phyloP scores from a whole-genome alignment of 2,329 filamentous ascomycete genomes.

The Diaporthe citriasiana region DNA sequence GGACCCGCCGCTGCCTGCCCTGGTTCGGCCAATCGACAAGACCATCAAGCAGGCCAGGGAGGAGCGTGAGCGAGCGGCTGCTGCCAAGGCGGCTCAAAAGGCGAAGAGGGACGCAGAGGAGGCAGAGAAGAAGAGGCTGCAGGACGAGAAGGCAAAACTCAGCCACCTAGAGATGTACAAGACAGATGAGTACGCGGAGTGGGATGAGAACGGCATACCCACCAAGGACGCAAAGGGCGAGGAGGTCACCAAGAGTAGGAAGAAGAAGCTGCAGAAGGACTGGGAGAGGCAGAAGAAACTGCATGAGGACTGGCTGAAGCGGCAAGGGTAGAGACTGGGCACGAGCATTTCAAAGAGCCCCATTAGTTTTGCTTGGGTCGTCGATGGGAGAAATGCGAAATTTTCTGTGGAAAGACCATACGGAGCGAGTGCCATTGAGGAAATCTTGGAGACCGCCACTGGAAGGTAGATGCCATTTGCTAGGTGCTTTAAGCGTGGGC shows the following conservation, averaged over 20 bases:
- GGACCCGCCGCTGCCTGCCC: conserved; percentile 63
- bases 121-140: conserved; percentile 58
- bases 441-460: not conserved
- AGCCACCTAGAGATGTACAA: conserved; percentile 52
- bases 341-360: not conserved
- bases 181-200: conserved; percentile 66
- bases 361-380: not conserved
- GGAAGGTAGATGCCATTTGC: not conserved
- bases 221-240: conserved; percentile 72
- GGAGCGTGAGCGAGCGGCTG: conserved; percentile 65
- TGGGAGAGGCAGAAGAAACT: conserved; percentile 80
- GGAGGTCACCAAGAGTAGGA: conserved; percentile 74
- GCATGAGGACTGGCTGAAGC: conserved; percentile 65
- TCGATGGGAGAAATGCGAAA: no score
- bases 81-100: conserved; percentile 62
- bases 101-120: conserved; percentile 49
- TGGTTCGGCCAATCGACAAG: conserved; percentile 74
- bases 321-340: conserved; percentile 13
- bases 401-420: not conserved
- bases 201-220: conserved; percentile 77
- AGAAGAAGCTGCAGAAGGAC: conserved; percentile 78
- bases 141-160: conserved; percentile 52
- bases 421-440: not conserved
- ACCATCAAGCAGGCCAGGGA: conserved; percentile 68
- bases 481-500: conserved; percentile 12